Percentiles rank a stretch among this genome's conserved stretches.
These are phyloP conservation scores for Eucalyptus coolabah DNA, from an alignment of 345 rosid species.

Conservation along the genomic window DNA sequence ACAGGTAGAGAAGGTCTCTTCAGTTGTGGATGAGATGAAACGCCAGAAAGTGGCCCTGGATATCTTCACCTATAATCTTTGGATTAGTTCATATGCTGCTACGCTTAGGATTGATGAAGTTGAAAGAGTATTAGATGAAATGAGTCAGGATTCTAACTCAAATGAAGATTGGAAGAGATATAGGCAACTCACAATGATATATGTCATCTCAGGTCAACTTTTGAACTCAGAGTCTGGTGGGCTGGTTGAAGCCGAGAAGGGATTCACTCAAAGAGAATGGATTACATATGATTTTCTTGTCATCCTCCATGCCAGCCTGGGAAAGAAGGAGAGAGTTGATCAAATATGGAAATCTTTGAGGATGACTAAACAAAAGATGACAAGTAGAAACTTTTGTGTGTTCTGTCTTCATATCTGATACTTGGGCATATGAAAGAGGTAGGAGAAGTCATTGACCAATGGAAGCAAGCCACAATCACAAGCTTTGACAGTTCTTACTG, in stretches of 20 bases:
- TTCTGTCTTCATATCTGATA: conserved; percentile 64
- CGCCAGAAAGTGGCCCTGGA: conserved; percentile 46
- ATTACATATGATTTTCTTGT: conserved; percentile 79
- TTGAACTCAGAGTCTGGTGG: conserved; percentile 20
- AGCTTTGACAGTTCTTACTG: conserved; percentile 52
- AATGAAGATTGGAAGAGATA: conserved; percentile 56
- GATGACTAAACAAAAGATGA: conserved; percentile 83
- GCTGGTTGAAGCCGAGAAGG: conserved; percentile 50
- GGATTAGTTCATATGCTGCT: conserved; percentile 90
- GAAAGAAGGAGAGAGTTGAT: conserved; percentile 63
- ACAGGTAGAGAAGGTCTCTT: conserved; percentile 61
- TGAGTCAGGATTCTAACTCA: conserved; percentile 29
- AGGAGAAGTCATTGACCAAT: conserved; percentile 60
- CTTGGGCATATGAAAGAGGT: conserved; percentile 66
- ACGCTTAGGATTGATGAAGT: conserved; percentile 40
- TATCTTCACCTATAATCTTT: conserved; percentile 77
- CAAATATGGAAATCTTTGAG: conserved; percentile 87
- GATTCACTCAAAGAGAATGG: conserved; percentile 78
- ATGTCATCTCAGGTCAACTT: conserved; percentile 43
- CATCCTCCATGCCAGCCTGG: conserved; percentile 61
- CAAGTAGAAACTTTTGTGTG: conserved; percentile 66
- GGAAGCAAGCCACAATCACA: conserved; percentile 63
- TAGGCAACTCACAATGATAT: conserved; percentile 33
- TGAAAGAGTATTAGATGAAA: conserved; percentile 55
- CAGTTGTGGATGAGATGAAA: conserved; percentile 47